Base-by-base conservation (phyloP, 352 stramenopile species). In the Elongisporangium undulatum region DNA sequence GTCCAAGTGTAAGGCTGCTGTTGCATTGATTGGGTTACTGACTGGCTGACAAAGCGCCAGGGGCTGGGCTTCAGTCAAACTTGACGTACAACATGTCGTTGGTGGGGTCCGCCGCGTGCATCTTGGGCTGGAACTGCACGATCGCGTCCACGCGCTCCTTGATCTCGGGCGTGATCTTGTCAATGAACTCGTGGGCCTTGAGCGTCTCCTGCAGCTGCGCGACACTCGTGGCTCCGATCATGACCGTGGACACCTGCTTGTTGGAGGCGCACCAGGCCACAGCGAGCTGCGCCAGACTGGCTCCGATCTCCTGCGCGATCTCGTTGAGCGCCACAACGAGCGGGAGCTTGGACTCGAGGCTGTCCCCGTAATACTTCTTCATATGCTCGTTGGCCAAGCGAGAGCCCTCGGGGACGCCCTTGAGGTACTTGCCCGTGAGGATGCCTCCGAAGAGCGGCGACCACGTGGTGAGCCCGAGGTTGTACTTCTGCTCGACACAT, bases 201-300 rank as follows among this genome's bases (percentile, higher is more conserved):
- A 89, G 59, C 61, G 87, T 92, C 23, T 87, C 77, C 24, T 84
- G 66, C 0, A 92, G 63, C 55, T 91, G 81, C 2, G 64, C 48
- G 8, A 73, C 56, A 3, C 59, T 80, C 55, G 52, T 82, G n/a
- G 79, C 77, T 15, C 77, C 78, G 20, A 82, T 51, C 2, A 88
- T 58, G 26, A 87, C 74, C 16, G 63, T 80, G 22, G 67, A 77
- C 13, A 85, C 76, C 41, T 85, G 67, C 16, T 58, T 50, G 61
- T 87, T 86, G 19, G 71, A 68, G 17, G 68, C 56, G 45, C 63
- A 75, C 78, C 78, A 88, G 38, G 76, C 78, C 38, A 88, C 62
- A 0, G 78, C 66, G 22, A 88, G 61, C 55, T 85, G 74, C 3
- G 71, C 60, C 12, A 75, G 53, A 5, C 38, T 65, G 59, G 74